Conservation (phyloP, 225 moss, liverwort and hornwort species). For the Marchantia polymorpha region DNA sequence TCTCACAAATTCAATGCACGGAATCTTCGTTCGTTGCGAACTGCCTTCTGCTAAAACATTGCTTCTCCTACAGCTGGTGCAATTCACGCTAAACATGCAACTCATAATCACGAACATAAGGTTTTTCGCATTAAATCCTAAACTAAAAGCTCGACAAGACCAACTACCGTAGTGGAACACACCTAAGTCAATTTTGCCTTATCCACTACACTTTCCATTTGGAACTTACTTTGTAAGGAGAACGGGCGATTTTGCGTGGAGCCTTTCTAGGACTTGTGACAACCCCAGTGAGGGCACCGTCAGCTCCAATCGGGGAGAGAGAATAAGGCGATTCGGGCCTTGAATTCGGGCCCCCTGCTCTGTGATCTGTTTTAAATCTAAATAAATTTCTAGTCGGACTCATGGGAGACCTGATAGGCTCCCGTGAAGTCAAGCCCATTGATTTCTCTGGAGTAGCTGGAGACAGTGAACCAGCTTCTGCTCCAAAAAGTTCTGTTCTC, state of each 20-base stretch:
- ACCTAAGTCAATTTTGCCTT: no score
- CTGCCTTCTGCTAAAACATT: no score
- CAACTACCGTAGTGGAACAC: no score
- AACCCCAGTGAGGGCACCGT: conserved; percentile 54
- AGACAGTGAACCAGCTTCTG: conserved; percentile 61
- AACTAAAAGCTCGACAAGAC: no score
- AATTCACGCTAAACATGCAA: no score
- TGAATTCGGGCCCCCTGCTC: conserved; percentile 43
- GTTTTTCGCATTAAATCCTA: no score
- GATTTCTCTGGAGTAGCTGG: conserved; percentile 85
- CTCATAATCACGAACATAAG: no score
- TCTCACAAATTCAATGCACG: no score
- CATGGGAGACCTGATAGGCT: conserved; percentile 69
- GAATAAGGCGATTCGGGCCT: conserved; percentile 63
- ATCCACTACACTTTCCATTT: background rate
- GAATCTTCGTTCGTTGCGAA: no score
- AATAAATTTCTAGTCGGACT: conserved; percentile 84
- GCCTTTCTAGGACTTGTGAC: conserved; percentile 76
- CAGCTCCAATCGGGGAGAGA: conserved; percentile 57
- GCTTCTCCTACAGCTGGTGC: no score
- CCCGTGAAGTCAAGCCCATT: conserved; percentile 56
- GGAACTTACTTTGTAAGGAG: conserved; percentile 74
- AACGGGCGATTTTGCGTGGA: conserved; percentile 91
- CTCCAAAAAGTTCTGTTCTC: conserved; percentile 80
- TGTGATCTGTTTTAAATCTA: conserved; percentile 80